Evolutionary conservation across 352 stramenopile genomes (phyloP).

Genomic region (Phytophthora fragariaefolia): DNA sequence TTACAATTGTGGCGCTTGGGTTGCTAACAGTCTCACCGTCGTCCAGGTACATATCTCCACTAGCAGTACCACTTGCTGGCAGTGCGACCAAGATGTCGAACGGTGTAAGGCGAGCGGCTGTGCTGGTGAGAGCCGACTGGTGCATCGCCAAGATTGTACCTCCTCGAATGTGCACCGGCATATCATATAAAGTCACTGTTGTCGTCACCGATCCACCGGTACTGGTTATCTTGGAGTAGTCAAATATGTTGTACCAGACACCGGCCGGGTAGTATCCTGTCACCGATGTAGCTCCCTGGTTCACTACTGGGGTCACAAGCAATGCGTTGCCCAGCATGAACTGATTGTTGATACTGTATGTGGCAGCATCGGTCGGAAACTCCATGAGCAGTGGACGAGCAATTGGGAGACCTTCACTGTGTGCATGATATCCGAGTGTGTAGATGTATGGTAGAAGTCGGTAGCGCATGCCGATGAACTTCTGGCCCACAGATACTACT

Average conservation of each 20-base stretch:
- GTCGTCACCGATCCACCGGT: slow-evolving; percentile 36
- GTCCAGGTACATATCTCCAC: slow-evolving; percentile 61
- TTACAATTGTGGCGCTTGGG: slow-evolving; percentile 38
- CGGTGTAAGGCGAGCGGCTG: slow-evolving; percentile 47
- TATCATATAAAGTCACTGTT: slow-evolving; percentile 57
- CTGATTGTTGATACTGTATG: slow-evolving; percentile 52
- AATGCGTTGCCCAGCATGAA: slow-evolving; percentile 63
- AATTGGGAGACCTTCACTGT: slow-evolving; percentile 52
- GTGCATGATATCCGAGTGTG: slow-evolving; percentile 71
- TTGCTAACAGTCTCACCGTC: slow-evolving; percentile 54
- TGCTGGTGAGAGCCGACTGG: slow-evolving; percentile 52
- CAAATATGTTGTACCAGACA: slow-evolving; percentile 69
- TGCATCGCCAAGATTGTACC: slow-evolving; percentile 59
- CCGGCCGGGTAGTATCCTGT: slow-evolving; percentile 53
- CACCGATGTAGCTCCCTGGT: slow-evolving; percentile 49
- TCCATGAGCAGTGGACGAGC: slow-evolving; percentile 68
- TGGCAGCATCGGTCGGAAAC: slow-evolving; percentile 54
- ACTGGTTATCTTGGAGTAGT: slow-evolving; percentile 44
- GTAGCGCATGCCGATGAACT: slow-evolving; percentile 78
- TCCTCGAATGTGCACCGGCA: slow-evolving; percentile 63
- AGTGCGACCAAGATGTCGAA: slow-evolving; percentile 65
- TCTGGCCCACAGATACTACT: slow-evolving; percentile 51
- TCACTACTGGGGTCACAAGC: slow-evolving; percentile 64
- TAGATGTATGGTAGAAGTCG: slow-evolving; percentile 83
- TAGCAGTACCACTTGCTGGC: slow-evolving; percentile 20